Percentiles rank a stretch among this genome's conserved stretches.
phyloP scores from a whole-genome alignment of 495 filamentous ascomycete genomes.

The Neurospora sp. region DNA sequence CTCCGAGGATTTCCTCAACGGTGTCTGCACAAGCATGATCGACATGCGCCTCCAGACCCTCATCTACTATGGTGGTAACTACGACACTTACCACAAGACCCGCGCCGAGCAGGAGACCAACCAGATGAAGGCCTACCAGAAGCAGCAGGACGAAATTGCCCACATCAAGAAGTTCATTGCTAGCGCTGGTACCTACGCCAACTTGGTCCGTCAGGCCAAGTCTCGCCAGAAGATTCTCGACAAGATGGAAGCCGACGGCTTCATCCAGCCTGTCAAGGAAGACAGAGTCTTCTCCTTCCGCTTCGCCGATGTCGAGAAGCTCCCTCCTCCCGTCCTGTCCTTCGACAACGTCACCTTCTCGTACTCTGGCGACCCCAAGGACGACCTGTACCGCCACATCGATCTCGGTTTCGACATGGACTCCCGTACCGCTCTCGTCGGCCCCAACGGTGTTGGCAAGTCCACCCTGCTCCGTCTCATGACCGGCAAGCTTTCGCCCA shows the following conservation, averaged over 20 bases:
- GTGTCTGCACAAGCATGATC: conserved; percentile 97
- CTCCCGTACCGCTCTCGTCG: conserved; percentile 90
- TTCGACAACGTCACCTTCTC: conserved; percentile 98
- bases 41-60: conserved; percentile 90
- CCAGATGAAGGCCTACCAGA: conserved; percentile 96
- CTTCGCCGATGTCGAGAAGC: conserved; percentile 97
- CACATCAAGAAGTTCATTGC: conserved; percentile 99
- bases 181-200: conserved; percentile 98
- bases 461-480: conserved; percentile 96
- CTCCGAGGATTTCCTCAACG: conserved; percentile 97
- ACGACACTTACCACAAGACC: conserved; percentile 97
- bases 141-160: conserved; percentile 97
- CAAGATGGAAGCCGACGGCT: conserved; percentile 99
- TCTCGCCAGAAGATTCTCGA: conserved; percentile 99
- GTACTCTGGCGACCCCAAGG: conserved; percentile 79
- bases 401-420: conserved; percentile 99
- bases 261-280: conserved; percentile 78
- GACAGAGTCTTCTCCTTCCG: conserved; percentile 96
- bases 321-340: conserved; percentile 89
- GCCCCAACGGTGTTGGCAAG: conserved; percentile 98
- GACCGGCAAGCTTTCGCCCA: conserved; percentile 90
- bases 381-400: conserved; percentile 91
- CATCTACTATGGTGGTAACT: conserved; percentile 99
- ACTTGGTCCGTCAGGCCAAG: conserved; percentile 97
- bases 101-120: conserved; percentile 90